phyloP scores from a whole-genome alignment of 345 rosid species.

The Eucalyptus melliodora region DNA sequence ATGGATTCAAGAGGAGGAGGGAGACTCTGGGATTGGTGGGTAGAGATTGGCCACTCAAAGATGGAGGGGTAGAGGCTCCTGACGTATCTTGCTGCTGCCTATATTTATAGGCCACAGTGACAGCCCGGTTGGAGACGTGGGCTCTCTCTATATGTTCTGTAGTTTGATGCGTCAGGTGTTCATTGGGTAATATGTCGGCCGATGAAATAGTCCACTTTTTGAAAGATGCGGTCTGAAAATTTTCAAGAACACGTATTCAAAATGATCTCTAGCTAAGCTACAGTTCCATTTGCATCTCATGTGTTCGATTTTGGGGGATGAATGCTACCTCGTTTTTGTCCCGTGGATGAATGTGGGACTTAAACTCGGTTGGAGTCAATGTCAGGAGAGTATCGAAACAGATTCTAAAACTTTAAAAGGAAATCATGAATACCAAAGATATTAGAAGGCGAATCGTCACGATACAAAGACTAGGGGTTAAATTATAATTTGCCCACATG shows the following conservation, averaged over 20 bases:
- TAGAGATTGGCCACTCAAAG: background rate
- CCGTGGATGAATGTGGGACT: background rate
- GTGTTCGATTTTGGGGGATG: background rate
- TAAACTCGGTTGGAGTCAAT: background rate
- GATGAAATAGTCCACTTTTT: background rate
- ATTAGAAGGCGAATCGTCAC: fast-evolving
- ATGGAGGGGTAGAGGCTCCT: background rate
- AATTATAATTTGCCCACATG: background rate
- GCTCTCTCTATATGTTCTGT: background rate
- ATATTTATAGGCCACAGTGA: background rate
- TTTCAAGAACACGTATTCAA: background rate
- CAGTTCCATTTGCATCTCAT: background rate
- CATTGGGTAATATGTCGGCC: background rate
- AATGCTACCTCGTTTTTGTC: too few species aligned
- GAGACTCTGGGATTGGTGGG: background rate
- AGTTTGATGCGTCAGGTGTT: background rate
- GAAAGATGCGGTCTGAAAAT: background rate
- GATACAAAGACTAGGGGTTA: fast-evolving
- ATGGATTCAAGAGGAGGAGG: background rate
- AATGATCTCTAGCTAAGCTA: background rate
- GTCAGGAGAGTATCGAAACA: background rate
- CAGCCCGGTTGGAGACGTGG: background rate
- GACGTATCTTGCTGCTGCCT: background rate
- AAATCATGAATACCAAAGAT: fast-evolving
- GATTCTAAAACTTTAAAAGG: background rate